Conservation (phyloP, 2,329 filamentous ascomycete species). For the Xylariaceae sp. region DNA sequence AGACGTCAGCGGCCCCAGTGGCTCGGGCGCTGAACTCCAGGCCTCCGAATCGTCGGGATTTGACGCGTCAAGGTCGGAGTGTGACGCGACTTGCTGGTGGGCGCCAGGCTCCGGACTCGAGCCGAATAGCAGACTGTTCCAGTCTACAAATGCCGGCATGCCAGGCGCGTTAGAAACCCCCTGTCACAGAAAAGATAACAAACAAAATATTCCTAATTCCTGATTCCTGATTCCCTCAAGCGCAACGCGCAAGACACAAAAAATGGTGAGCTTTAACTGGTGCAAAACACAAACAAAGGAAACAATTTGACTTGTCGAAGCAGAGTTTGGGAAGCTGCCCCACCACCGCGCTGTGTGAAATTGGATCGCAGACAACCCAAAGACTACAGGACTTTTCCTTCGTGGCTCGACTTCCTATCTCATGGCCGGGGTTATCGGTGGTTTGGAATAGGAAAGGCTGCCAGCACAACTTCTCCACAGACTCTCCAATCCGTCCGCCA, state of each 20-base stretch:
- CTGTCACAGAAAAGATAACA: too few species aligned
- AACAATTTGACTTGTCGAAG: slow-evolving; percentile 4
- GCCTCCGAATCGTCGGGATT: slow-evolving; percentile 1
- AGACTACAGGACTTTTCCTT: too few species aligned
- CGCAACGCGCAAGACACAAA: slow-evolving; percentile 3
- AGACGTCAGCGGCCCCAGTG: slow-evolving; percentile 1
- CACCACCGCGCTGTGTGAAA: slow-evolving; percentile 10
- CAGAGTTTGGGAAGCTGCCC: slow-evolving; percentile 14
- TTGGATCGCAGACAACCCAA: not conserved
- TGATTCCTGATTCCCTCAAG: slow-evolving; percentile 2
- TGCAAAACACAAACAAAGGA: slow-evolving; percentile 4
- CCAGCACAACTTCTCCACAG: not conserved
- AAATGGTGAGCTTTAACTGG: too few species aligned
- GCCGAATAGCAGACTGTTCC: slow-evolving; percentile 20
- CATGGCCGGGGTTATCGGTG: slow-evolving; percentile 16
- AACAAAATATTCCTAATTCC: slow-evolving; percentile 5
- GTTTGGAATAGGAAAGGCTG: slow-evolving; percentile 10
- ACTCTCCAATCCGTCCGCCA: not conserved
- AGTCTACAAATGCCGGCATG: slow-evolving; percentile 21
- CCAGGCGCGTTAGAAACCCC: too few species aligned
- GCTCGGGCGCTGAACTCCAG: slow-evolving; percentile 1
- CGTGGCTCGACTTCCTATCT: not conserved
- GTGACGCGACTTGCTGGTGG: slow-evolving; percentile 8
- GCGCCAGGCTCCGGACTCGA: slow-evolving; percentile 7
- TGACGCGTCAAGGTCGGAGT: slow-evolving; percentile 11